A percentile compares a stretch with the other conserved stretches of the same genome.
phyloP scores from a whole-genome alignment of 2,329 filamentous ascomycete species.

The Sclerotinia sclerotiorum region DNA sequence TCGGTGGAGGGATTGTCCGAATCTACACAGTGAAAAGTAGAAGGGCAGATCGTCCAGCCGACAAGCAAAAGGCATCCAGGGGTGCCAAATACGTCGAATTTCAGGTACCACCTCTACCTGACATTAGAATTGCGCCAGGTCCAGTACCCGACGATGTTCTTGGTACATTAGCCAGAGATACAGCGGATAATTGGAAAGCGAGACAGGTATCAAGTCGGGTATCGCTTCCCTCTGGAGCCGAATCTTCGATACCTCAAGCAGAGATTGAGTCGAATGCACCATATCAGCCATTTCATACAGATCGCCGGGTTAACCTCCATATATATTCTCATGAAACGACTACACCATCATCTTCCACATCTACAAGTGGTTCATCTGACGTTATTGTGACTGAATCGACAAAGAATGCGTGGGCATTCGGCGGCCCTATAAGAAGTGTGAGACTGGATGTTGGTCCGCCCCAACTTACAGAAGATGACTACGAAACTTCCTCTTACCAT shows the following conservation, averaged over 20 bases:
- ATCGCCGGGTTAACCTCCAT: slow-evolving; percentile 77
- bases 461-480: slow-evolving; percentile 52
- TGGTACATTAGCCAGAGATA: slow-evolving; percentile 37
- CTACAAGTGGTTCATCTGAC: slow-evolving; percentile 35
- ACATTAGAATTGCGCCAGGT: slow-evolving; percentile 56
- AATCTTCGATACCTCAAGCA: slow-evolving; percentile 68
- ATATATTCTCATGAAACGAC: slow-evolving; percentile 50
- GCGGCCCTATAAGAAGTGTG: slow-evolving; percentile 51
- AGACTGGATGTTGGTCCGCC: slow-evolving; percentile 55
- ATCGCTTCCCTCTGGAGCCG: slow-evolving; percentile 46
- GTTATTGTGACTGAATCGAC: slow-evolving; percentile 23
- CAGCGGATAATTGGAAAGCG: slow-evolving; percentile 41
- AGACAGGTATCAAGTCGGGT: slow-evolving; percentile 41
- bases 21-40: slow-evolving; percentile 51
- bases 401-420: slow-evolving; percentile 58
- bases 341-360: slow-evolving; percentile 33
- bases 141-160: slow-evolving; percentile 48
- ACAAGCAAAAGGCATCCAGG: slow-evolving; percentile 55
- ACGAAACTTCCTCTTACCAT: slow-evolving; percentile 49
- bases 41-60: slow-evolving; percentile 53
- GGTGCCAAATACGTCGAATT: slow-evolving; percentile 52
- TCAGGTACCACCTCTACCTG: slow-evolving; percentile 62
- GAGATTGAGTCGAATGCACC: slow-evolving; percentile 96
- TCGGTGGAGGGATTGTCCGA: slow-evolving; percentile 65
- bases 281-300: slow-evolving; percentile 94